A percentile compares a stretch with the other conserved stretches of the same genome.
These are phyloP conservation scores for Phytophthora tubulina DNA, from an alignment of 352 stramenopile species.

Conservation along the genomic window DNA sequence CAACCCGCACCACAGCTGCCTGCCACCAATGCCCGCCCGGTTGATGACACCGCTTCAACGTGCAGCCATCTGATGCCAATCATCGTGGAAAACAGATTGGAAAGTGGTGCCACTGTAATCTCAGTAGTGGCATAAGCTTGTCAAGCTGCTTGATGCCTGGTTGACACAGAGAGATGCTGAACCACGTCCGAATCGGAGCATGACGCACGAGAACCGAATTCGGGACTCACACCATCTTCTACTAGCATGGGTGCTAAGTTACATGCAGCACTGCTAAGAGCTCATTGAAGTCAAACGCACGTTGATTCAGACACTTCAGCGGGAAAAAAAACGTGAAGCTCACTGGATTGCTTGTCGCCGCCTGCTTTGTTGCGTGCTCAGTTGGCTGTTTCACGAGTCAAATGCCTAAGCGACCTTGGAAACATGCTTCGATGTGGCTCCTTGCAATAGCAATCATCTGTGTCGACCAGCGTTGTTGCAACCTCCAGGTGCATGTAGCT, in stretches of 20 bases:
- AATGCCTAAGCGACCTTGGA: background rate
- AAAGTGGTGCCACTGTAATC: conserved; percentile 16
- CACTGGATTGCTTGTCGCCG: background rate
- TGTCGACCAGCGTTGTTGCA: too few species aligned
- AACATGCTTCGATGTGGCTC: background rate
- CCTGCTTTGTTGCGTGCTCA: background rate
- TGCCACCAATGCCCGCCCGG: background rate
- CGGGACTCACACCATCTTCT: conserved; percentile 14
- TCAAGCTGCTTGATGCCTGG: conserved; percentile 11
- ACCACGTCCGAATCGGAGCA: conserved; percentile 13
- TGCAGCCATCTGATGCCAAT: conserved; percentile 33
- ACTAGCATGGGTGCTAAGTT: background rate
- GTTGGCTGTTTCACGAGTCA: background rate
- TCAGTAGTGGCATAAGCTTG: background rate
- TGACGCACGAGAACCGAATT: background rate
- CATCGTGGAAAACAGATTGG: conserved; percentile 4
- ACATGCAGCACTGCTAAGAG: background rate
- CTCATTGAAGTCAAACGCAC: conserved; percentile 20
- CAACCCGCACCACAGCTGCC: conserved; percentile 12
- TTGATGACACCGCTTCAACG: conserved; percentile 19
- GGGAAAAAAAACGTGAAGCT: conserved; percentile 3
- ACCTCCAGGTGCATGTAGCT: too few species aligned
- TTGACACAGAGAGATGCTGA: background rate
- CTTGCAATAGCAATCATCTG: too few species aligned
- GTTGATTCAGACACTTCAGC: conserved; percentile 2